Base-by-base conservation (phyloP, 2,329 filamentous ascomycete genomes). In the Clonostachys chloroleuca region DNA sequence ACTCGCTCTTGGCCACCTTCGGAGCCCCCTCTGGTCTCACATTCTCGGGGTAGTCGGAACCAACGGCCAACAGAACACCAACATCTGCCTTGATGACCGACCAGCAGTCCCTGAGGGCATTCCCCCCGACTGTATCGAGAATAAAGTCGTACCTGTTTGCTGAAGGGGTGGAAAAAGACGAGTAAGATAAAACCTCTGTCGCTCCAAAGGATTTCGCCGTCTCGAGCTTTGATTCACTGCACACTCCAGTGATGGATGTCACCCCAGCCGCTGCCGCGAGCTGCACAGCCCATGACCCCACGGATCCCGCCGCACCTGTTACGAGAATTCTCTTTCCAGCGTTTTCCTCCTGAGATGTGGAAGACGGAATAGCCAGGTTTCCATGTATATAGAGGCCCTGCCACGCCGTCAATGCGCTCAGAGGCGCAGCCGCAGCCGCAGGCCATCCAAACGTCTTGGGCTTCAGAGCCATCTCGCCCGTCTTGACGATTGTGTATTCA, bases 401-500 rank as follows among this genome's bases (percentile, higher is more conserved):
- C 48, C 61, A 68, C 5, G 68, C 69, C 1, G 69, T 72, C 33
- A 71, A 51, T 12, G 69, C 65, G 46, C 64, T 68, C 18, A 72
- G 55, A 4, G 69, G 69, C 34, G 63, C 59, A 4, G 66, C 63
- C 1, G 68, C 64, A 0, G 68, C 64, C 20, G 68, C 58, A 5
- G 56, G 56, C 58, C 63, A 66, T 34, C 45, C 50, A 16, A 72
- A 48, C 5, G 51, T 50, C 39, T 51, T 47, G 0, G 68, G 68
- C 36, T 61, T 61, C 9, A 57, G 52, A 1, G 64, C 65, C 6
- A 70, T 56, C 52, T 70, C 48, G 59, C 51, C 20, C 50, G 60
- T 56, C 2, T 54, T 49, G 0, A 56, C 60, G 17, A 68, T 45
- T 4, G 63, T 58, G 50, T 66, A 68, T 45, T 68, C 61, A n/a